phyloP scores from a whole-genome alignment of 202 grass and related monocot species.

The Eragrostis tef region DNA sequence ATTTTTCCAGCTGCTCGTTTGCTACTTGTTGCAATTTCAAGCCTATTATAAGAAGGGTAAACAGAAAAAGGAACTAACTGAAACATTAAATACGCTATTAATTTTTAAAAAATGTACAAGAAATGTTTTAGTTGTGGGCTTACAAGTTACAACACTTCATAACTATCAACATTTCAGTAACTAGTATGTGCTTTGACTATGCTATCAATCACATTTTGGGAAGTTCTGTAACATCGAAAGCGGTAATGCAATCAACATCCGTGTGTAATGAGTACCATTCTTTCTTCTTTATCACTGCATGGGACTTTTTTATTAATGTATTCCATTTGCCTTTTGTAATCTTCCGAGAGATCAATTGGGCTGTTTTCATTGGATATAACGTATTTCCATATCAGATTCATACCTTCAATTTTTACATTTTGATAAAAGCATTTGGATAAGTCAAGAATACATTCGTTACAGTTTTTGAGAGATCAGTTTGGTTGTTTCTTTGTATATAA shows the following conservation, averaged over 20 bases:
- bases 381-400: not conserved
- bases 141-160: not conserved
- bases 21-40: conserved; percentile 35
- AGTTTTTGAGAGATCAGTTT: not conserved
- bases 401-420: not conserved
- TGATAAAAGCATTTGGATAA: not conserved
- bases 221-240: conserved; percentile 3
- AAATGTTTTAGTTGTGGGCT: not conserved
- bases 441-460: not conserved
- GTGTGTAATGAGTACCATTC: not conserved
- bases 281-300: not conserved
- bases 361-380: not conserved
- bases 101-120: not conserved
- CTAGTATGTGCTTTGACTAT: not conserved
- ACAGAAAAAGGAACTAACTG: not conserved
- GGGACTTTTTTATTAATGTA: not conserved
- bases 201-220: not conserved
- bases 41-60: conserved; percentile 15
- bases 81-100: conserved; percentile 18
- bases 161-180: not conserved
- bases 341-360: not conserved
- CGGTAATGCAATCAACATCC: not conserved
- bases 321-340: not conserved
- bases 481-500: no score
- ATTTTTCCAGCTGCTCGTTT: not conserved